phyloP scores from a whole-genome alignment of 768 basidiomycete species.

The Boletus reticuloceps region DNA sequence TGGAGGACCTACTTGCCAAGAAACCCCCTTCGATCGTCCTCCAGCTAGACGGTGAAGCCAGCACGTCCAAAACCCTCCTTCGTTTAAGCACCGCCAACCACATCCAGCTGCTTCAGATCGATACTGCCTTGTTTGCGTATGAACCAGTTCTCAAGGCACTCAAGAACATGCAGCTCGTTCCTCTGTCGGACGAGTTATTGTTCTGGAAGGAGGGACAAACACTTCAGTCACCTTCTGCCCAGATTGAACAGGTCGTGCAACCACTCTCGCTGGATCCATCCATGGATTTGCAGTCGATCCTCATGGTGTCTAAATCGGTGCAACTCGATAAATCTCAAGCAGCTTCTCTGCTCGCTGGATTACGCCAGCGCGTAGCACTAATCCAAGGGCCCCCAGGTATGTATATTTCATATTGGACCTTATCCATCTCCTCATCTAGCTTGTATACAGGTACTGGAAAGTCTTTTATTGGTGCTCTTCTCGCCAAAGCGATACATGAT shows the following conservation, averaged over 20 bases:
- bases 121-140: conserved; percentile 62
- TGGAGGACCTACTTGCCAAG: conserved; percentile 49
- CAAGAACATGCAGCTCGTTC: conserved; percentile 45
- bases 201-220: conserved; percentile 46
- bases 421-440: not conserved
- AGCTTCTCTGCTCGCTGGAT: conserved; percentile 45
- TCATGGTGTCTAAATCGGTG: conserved; percentile 40
- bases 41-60: conserved; percentile 48
- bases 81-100: conserved; percentile 36
- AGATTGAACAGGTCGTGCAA: conserved; percentile 22
- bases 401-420: not conserved
- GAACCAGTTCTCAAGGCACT: conserved; percentile 60
- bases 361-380: conserved; percentile 55
- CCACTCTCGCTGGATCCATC: conserved; percentile 31
- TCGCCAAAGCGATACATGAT: conserved; percentile 59
- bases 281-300: conserved; percentile 38
- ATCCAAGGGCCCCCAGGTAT: conserved; percentile 74
- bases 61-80: conserved; percentile 39
- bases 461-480: conserved; percentile 66
- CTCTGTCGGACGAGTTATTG: conserved; percentile 52
- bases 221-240: conserved; percentile 4
- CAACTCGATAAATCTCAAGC: conserved; percentile 52
- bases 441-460: conserved; percentile 61
- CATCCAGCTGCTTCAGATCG: conserved; percentile 52
- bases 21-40: conserved; percentile 51